A percentile compares a stretch with the other conserved stretches of the same genome.
phyloP scores from a whole-genome alignment of 2,329 filamentous ascomycete genomes.

The Cucurbitaria berberidis region DNA sequence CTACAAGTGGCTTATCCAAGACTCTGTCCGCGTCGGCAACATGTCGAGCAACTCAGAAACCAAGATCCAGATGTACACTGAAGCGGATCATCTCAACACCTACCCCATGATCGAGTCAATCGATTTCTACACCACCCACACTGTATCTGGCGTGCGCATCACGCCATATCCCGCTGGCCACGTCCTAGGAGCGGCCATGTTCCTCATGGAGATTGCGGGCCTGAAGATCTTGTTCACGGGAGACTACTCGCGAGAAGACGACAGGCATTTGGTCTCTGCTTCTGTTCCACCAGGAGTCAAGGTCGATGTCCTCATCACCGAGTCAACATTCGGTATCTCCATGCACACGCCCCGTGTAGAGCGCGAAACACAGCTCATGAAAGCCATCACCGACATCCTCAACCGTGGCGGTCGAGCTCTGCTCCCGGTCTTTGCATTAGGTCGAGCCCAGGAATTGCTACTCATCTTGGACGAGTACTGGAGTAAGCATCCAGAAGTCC shows the following conservation, averaged over 20 bases:
- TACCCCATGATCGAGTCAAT: slow-evolving; percentile 96
- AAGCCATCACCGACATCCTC: slow-evolving; percentile 87
- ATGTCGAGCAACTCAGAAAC: slow-evolving; percentile 67
- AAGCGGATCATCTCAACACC: slow-evolving; percentile 92
- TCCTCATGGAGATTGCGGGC: slow-evolving; percentile 94
- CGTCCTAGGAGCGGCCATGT: slow-evolving; percentile 98
- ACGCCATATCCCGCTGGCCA: slow-evolving; percentile 97
- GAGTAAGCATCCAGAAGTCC: slow-evolving; percentile 85
- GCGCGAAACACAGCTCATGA: slow-evolving; percentile 92
- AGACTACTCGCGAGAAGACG: slow-evolving; percentile 95
- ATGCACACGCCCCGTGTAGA: slow-evolving; percentile 90
- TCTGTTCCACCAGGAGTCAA: slow-evolving; percentile 87
- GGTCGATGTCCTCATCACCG: slow-evolving; percentile 95
- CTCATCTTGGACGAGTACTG: slow-evolving; percentile 97
- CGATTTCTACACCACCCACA: slow-evolving; percentile 97
- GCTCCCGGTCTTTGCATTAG: slow-evolving; percentile 94
- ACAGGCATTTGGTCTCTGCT: slow-evolving; percentile 93
- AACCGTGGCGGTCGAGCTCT: slow-evolving; percentile 91
- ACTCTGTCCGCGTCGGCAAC: slow-evolving; percentile 88
- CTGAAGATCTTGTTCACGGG: slow-evolving; percentile 97
- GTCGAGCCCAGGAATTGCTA: slow-evolving; percentile 89
- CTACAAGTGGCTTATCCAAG: slow-evolving; percentile 99
- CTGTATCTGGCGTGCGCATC: slow-evolving; percentile 93
- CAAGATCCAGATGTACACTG: slow-evolving; percentile 79
- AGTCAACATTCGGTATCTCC: slow-evolving; percentile 95